A percentile compares a stretch with the other conserved stretches of the same genome.
phyloP scores from a whole-genome alignment of 1,139 yeast species.

The Arxiozyma telluris region DNA sequence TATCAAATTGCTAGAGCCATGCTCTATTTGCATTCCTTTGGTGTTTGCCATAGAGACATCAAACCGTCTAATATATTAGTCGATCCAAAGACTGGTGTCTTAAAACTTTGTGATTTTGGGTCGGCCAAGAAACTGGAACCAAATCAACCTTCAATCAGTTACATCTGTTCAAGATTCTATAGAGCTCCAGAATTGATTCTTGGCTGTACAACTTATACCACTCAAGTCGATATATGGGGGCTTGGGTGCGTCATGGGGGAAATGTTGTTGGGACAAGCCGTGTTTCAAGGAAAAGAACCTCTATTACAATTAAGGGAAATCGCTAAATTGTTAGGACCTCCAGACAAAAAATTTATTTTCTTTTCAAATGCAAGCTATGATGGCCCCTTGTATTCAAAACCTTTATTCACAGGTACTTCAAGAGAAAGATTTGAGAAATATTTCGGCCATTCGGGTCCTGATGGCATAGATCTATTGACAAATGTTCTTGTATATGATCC shows the following conservation, averaged over 20 bases:
- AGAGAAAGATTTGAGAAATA: constrained; percentile 58
- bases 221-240: constrained; percentile 81
- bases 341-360: constrained; percentile 58
- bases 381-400: constrained; percentile 65
- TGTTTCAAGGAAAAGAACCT: constrained; percentile 74
- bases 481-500: constrained; percentile 69
- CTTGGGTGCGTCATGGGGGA: constrained; percentile 80
- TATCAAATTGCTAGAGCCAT: constrained; percentile 75
- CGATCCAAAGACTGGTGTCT: constrained; percentile 54
- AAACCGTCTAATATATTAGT: constrained; percentile 73
- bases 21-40: constrained; percentile 72
- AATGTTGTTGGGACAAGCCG: constrained; percentile 72
- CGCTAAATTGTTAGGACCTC: constrained; percentile 68
- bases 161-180: constrained; percentile 72
- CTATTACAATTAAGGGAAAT: constrained; percentile 68
- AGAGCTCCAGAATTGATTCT: constrained; percentile 78
- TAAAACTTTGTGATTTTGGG: constrained; percentile 77
- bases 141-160: constrained; percentile 65
- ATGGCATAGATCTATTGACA: constrained; percentile 62
- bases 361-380: constrained; percentile 65
- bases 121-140: constrained; percentile 70
- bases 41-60: constrained; percentile 73
- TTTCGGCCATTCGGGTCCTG: constrained; percentile 59
- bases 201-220: constrained; percentile 66
- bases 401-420: constrained; percentile 52